Evolutionary conservation across 148 eudicot genomes (phyloP).

Genomic region (Beta vulgaris): DNA sequence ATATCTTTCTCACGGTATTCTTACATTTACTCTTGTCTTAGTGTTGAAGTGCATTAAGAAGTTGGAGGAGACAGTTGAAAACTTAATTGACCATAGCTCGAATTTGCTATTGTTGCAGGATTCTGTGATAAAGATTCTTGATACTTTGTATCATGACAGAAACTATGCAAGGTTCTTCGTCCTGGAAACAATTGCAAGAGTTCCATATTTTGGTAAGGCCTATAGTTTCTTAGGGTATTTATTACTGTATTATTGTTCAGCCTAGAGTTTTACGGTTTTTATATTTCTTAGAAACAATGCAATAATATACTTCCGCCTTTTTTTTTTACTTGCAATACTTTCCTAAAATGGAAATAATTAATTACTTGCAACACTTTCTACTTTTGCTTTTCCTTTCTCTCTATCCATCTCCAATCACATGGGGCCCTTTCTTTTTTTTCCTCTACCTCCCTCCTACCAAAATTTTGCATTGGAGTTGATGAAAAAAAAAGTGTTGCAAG

Average conservation of each 20-base stretch:
- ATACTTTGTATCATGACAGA: slow-evolving; percentile 78
- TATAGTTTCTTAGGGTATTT: slow-evolving; percentile 16
- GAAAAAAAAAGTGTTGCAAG: too few species aligned
- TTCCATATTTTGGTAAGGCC: slow-evolving; percentile 93
- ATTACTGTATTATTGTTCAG: slow-evolving; percentile 1
- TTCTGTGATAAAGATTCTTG: slow-evolving; percentile 90
- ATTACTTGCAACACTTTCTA: too few species aligned
- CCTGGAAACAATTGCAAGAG: slow-evolving; percentile 95
- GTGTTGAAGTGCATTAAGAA: slow-evolving; percentile 11
- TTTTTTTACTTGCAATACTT: too few species aligned
- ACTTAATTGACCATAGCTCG: neutral
- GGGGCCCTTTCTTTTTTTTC: too few species aligned
- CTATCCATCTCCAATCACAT: too few species aligned
- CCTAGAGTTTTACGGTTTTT: neutral
- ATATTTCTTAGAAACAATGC: neutral
- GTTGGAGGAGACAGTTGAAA: neutral
- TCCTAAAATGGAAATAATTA: too few species aligned
- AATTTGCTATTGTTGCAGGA: slow-evolving; percentile 54
- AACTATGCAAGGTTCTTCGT: slow-evolving; percentile 91
- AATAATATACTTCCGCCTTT: too few species aligned
- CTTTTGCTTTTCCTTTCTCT: too few species aligned
- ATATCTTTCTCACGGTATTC: slow-evolving; percentile 73
- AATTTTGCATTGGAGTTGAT: too few species aligned
- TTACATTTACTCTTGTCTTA: neutral
- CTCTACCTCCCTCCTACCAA: too few species aligned